phyloP scores from a whole-genome alignment of 2,329 filamentous ascomycete species.

The Calonectria pseudoturangicola region DNA sequence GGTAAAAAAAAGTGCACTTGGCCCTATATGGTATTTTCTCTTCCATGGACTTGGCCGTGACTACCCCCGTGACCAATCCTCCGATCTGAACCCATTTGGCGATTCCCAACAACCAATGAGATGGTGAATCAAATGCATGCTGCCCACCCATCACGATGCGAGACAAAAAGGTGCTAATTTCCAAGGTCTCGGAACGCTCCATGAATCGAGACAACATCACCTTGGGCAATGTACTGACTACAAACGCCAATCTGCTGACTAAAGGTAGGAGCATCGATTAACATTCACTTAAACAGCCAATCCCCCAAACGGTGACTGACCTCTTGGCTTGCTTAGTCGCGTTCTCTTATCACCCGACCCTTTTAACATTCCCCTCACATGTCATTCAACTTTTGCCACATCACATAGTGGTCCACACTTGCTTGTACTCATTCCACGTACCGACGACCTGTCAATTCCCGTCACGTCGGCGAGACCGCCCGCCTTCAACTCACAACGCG shows the following conservation, averaged over 20 bases:
- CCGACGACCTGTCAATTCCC: not conserved
- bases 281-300: not conserved
- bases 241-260: not conserved
- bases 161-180: not conserved
- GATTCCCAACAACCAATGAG: not conserved
- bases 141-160: not conserved
- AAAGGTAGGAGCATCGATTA: not conserved
- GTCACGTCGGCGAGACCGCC: not conserved
- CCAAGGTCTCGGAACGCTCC: not conserved
- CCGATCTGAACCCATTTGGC: not conserved
- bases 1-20: not conserved
- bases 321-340: not conserved
- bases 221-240: not conserved
- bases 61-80: too few relatives aligned
- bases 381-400: slow-evolving; percentile 1
- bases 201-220: not conserved
- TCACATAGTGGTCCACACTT: not conserved
- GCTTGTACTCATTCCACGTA: not conserved
- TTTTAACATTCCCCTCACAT: not conserved
- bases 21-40: not conserved
- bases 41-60: not conserved
- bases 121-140: not conserved
- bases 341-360: not conserved
- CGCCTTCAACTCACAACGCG: slow-evolving; percentile 2
- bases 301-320: not conserved